Conservation (phyloP, 164 flowering plant species). For the Vitis vinifera region ASM3070453v1 NC_081822.1:12729501-12730000, state of each 20-base stretch:
- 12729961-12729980: no score
- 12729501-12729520: no score
- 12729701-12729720: not conserved
- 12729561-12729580: not conserved
- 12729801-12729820: constrained; percentile 90
- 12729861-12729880: constrained; percentile 69
- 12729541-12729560: not conserved
- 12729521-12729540: no score
- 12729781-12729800: constrained; percentile 97
- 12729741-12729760: constrained; percentile 68
- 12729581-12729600: constrained; percentile 80
- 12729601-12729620: constrained; percentile 85
- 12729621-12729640: constrained; percentile 81
- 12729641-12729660: constrained; percentile 82
- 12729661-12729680: constrained; percentile 1
- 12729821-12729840: constrained; percentile 83
- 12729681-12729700: not conserved
- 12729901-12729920: not conserved
- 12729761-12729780: constrained; percentile 97
- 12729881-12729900: constrained; percentile 2
- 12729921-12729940: not conserved
- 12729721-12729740: not conserved
- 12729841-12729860: constrained; percentile 91
- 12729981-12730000: no score
- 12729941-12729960: no score